Evolutionary conservation across 164 flowering plant genomes (phyloP).

Genomic region (Platanus orientalis): DNA sequence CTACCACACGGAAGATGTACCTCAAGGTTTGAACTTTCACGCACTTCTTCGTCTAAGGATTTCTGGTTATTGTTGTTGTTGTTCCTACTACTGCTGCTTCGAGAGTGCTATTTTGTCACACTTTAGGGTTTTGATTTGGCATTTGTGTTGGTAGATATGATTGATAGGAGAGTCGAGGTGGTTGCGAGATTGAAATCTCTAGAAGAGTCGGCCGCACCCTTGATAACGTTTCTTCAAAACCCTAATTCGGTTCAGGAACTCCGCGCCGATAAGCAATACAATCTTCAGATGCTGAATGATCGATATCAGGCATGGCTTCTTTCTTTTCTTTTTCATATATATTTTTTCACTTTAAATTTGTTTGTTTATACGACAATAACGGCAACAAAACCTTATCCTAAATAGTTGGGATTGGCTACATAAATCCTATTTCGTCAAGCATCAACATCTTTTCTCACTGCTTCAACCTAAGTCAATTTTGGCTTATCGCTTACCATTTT

Average conservation of each 20-base stretch:
- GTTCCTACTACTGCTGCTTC: not conserved
- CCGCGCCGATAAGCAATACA: conserved; percentile 75
- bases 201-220: conserved; percentile 80
- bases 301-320: conserved; percentile 63
- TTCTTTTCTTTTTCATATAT: conserved; percentile 6
- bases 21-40: conserved; percentile 48
- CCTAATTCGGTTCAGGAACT: conserved; percentile 70
- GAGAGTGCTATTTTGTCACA: not conserved
- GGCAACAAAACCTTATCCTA: too few species aligned
- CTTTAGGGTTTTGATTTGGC: conserved; percentile 14
- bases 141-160: conserved; percentile 54
- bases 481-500: too few species aligned
- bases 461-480: too few species aligned
- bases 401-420: too few species aligned
- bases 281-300: conserved; percentile 88
- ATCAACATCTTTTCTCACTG: too few species aligned
- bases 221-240: conserved; percentile 70
- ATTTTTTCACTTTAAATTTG: not conserved
- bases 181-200: conserved; percentile 74
- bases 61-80: not conserved
- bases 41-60: too few species aligned
- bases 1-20: conserved; percentile 88
- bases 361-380: too few species aligned
- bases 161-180: conserved; percentile 80
- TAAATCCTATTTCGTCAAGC: too few species aligned